A percentile compares a stretch with the other conserved stretches of the same genome.
Evolutionary conservation across 1,139 yeast species (phyloP).

Genomic region (Citeromyces hawaiiensis): DNA sequence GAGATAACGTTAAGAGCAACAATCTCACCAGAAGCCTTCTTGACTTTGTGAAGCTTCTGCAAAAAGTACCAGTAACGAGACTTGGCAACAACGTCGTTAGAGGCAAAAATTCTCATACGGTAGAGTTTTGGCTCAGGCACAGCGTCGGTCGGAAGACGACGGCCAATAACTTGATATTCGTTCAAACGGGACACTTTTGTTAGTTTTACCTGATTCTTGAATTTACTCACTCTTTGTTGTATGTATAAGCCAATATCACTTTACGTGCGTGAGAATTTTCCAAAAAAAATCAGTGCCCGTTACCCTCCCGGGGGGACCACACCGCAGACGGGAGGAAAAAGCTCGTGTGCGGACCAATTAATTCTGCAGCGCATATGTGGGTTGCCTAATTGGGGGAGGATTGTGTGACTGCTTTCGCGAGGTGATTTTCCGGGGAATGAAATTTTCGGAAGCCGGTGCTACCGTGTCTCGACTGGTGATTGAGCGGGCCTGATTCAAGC

Average conservation of each 20-base stretch:
- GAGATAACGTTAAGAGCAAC: constrained; percentile 84
- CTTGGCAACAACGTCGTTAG: constrained; percentile 98
- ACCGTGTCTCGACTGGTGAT: too few species aligned
- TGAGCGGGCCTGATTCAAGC: too few species aligned
- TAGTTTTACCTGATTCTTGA: background rate
- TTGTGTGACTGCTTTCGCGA: background rate
- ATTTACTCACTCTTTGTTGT: background rate
- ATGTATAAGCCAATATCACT: background rate
- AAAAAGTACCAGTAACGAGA: constrained; percentile 99
- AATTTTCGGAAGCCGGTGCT: background rate
- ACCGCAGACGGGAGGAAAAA: background rate
- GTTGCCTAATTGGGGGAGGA: background rate
- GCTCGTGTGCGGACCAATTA: background rate
- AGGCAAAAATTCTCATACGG: constrained; percentile 99
- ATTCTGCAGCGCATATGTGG: background rate
- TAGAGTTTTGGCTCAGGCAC: constrained; percentile 99
- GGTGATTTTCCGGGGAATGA: background rate
- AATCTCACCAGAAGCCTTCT: constrained; percentile 99
- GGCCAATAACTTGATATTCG: constrained; percentile 99
- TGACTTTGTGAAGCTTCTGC: constrained; percentile 98
- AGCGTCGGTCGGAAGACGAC: constrained; percentile 98
- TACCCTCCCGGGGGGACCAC: background rate
- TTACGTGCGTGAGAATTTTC: background rate
- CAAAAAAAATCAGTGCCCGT: background rate
- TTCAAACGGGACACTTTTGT: constrained; percentile 72